A percentile compares a stretch with the other conserved stretches of the same genome.
phyloP scores from a whole-genome alignment of 2,329 filamentous ascomycete species.

The Talaromyces albobiverticillius region DNA sequence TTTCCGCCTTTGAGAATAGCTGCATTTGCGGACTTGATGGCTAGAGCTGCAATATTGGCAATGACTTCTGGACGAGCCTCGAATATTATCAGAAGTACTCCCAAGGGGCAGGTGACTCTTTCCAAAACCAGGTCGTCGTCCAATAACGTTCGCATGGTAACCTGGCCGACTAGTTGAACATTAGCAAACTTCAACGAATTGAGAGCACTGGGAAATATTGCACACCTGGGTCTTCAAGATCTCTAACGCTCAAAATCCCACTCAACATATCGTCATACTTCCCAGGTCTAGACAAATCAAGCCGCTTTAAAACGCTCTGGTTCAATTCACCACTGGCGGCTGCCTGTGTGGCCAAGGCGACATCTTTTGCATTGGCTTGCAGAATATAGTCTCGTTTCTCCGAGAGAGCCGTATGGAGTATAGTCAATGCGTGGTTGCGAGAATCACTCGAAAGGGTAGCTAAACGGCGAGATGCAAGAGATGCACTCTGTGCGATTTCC shows the following conservation, averaged over 20 bases:
- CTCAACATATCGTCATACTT: constrained; percentile 98
- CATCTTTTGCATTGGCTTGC: constrained; percentile 79
- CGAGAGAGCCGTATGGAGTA: constrained; percentile 74
- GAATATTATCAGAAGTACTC: constrained; percentile 97
- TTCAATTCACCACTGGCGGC: constrained; percentile 73
- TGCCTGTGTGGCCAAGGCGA: constrained; percentile 69
- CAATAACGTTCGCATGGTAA: constrained; percentile 77
- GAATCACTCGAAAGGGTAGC: constrained; percentile 72
- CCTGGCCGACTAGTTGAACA: constrained; percentile 65
- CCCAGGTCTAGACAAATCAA: constrained; percentile 80
- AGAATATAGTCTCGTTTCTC: constrained; percentile 72
- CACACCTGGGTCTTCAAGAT: constrained; percentile 80
- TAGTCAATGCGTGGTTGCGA: constrained; percentile 80
- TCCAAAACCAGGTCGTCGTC: constrained; percentile 85
- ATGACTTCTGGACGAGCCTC: constrained; percentile 97
- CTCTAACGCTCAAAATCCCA: constrained; percentile 84
- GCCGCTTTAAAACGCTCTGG: constrained; percentile 77
- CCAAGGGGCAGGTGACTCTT: constrained; percentile 89
- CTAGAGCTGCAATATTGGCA: constrained; percentile 92
- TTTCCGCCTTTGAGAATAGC: constrained; percentile 97
- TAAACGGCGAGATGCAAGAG: constrained; percentile 75
- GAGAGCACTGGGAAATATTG: constrained; percentile 16
- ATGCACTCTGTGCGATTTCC: constrained; percentile 74
- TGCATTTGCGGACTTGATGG: constrained; percentile 95
- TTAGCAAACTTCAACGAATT: not conserved